Percentiles rank a stretch among this genome's conserved stretches.
phyloP scores from a whole-genome alignment of 1,139 yeast species.

The Pichia sorboxylosa region DNA sequence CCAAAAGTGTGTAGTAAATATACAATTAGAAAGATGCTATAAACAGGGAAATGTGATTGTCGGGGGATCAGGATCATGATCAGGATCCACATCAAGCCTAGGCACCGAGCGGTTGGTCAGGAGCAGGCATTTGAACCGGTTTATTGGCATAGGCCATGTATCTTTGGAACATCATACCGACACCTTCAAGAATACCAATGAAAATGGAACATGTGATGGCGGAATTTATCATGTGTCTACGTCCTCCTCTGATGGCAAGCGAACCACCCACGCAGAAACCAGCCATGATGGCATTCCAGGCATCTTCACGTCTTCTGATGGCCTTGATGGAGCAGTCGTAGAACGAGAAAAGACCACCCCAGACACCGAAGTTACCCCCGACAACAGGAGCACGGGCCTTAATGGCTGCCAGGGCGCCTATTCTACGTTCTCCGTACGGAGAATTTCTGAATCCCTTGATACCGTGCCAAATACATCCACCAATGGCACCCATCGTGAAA shows the following conservation, averaged over 20 bases:
- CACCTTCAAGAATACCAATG: conserved; percentile 95
- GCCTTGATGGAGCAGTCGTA: conserved; percentile 95
- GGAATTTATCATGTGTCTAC: conserved; percentile 92
- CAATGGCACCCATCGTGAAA: conserved; percentile 95
- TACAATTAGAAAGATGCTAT: too few relatives aligned
- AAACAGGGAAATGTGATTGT: too few relatives aligned
- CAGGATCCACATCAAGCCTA: too few relatives aligned
- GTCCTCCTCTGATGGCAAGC: conserved; percentile 95
- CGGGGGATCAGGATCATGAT: too few relatives aligned
- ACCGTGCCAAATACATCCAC: conserved; percentile 99
- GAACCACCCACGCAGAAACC: conserved; percentile 99
- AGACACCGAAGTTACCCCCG: conserved; percentile 97
- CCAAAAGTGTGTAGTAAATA: too few relatives aligned
- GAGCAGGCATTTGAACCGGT: conserved; percentile 68
- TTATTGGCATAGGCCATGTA: conserved; percentile 76
- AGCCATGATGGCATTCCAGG: conserved; percentile 96
- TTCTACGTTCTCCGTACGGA: conserved; percentile 88
- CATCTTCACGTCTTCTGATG: conserved; percentile 93
- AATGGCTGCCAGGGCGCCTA: conserved; percentile 82
- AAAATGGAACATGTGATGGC: conserved; percentile 97
- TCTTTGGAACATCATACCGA: conserved; percentile 91
- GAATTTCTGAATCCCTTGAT: conserved; percentile 97
- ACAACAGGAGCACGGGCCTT: conserved; percentile 96
- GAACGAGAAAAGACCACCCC: conserved; percentile 98
- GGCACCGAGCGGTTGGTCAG: conserved; percentile 31